Evolutionary conservation across 1,284 basidiomycete species (phyloP).

Genomic region (Ganoderma resinaceum): DNA sequence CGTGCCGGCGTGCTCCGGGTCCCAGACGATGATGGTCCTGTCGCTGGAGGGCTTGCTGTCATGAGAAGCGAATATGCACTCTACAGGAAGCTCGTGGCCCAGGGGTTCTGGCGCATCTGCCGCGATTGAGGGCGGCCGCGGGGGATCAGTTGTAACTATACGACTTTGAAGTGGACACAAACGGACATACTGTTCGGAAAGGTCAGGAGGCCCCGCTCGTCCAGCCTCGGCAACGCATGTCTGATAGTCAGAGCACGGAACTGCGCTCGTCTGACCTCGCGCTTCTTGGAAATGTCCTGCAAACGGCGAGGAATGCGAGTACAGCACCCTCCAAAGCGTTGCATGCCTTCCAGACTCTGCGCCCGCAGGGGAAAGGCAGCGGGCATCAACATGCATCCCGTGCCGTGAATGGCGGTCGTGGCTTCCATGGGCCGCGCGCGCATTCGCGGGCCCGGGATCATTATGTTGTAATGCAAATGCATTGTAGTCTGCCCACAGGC

Average conservation of each 20-base stretch:
- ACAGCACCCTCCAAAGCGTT: not conserved
- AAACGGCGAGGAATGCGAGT: not conserved
- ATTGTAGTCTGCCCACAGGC: no score
- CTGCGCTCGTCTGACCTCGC: not conserved
- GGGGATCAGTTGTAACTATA: not conserved
- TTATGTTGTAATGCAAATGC: no score
- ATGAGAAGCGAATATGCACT: not conserved
- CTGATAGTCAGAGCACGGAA: not conserved
- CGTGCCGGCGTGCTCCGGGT: not conserved
- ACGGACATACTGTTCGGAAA: not conserved
- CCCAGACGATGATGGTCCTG: not conserved
- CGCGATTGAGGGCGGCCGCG: not conserved
- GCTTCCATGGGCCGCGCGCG: no score
- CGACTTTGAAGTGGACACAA: not conserved
- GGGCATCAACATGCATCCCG: no score
- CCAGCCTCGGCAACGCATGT: not conserved
- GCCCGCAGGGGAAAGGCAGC: not conserved
- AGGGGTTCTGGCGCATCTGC: not conserved
- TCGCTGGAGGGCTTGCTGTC: not conserved
- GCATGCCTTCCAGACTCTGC: not conserved
- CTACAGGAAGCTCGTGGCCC: not conserved
- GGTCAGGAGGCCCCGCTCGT: not conserved
- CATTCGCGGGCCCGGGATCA: no score
- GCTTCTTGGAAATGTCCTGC: not conserved
- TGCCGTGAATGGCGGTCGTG: no score